Percentiles rank a stretch among this genome's conserved stretches.
phyloP scores from a whole-genome alignment of 1,284 basidiomycete species.

The Cryptococcus hybrid region DNA sequence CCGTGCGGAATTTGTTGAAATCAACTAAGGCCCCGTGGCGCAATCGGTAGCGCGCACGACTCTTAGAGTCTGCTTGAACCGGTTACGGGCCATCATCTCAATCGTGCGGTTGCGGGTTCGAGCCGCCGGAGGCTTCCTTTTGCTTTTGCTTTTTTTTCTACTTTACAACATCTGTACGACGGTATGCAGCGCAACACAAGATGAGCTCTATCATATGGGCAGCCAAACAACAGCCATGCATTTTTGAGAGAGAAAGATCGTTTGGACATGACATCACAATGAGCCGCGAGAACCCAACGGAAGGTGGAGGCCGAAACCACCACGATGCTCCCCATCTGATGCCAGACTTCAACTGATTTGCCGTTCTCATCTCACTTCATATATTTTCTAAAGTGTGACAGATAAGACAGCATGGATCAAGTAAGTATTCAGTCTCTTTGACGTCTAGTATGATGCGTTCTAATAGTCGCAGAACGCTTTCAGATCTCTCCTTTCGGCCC shows the following conservation, averaged over 20 bases:
- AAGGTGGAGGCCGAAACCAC: too few species aligned
- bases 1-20: neutral
- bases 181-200: too few species aligned
- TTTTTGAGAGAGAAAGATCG: too few species aligned
- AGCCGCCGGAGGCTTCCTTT: neutral
- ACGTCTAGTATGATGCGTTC: too few species aligned
- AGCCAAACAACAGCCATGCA: too few species aligned
- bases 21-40: neutral
- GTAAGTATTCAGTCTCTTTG: neutral
- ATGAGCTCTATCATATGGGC: too few species aligned
- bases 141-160: neutral
- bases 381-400: neutral
- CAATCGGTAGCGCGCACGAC: neutral
- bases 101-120: neutral
- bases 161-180: too few species aligned
- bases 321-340: neutral
- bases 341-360: neutral
- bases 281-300: too few species aligned
- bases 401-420: neutral
- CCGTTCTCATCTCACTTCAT: neutral
- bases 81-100: neutral
- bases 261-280: too few species aligned
- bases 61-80: too few species aligned
- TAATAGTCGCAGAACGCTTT: constrained; percentile 36
- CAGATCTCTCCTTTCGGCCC: constrained; percentile 36